Percentiles rank a stretch among this genome's conserved stretches.
phyloP scores from a whole-genome alignment of 495 filamentous ascomycete genomes.

The Neurospora sp. region DNA sequence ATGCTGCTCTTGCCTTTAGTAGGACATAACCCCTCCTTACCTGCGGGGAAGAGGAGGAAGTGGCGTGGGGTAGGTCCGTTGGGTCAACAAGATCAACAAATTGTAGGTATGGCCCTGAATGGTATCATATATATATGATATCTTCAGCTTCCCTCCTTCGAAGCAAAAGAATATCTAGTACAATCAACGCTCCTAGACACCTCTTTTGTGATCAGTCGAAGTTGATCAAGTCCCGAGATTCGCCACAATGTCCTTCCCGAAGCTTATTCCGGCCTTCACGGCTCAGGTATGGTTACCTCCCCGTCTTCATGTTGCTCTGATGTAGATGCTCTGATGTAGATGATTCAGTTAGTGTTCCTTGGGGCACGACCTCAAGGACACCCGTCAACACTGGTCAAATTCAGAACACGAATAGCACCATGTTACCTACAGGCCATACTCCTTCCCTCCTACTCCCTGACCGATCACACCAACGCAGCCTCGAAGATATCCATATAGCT shows the following conservation, averaged over 20 bases:
- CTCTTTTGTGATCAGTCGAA: neutral
- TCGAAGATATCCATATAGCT: neutral
- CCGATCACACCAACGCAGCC: neutral
- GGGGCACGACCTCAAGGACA: neutral
- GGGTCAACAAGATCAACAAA: neutral
- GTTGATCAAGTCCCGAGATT: neutral
- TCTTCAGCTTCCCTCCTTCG: neutral
- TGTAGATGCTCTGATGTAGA: neutral
- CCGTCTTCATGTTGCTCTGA: neutral
- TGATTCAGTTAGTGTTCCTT: neutral
- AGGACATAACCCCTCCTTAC: neutral
- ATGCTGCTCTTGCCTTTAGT: neutral
- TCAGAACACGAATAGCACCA: neutral
- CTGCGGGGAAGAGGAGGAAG: neutral
- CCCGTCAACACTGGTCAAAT: neutral
- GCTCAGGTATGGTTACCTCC: conserved; percentile 19
- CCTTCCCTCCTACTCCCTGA: neutral
- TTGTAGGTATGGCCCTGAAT: neutral
- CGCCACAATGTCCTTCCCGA: conserved; percentile 20
- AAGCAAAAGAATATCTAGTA: neutral
- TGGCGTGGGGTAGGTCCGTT: neutral
- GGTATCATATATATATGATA: neutral
- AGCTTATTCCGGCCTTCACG: conserved; percentile 37
- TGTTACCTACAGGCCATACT: neutral
- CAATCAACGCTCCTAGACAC: too few relatives aligned